Evolutionary conservation across 2,329 filamentous ascomycete species (phyloP), one percentile per base, ranked within the genome.

Genomic region (Pseudopyrenochaeta lycopersici): DNA sequence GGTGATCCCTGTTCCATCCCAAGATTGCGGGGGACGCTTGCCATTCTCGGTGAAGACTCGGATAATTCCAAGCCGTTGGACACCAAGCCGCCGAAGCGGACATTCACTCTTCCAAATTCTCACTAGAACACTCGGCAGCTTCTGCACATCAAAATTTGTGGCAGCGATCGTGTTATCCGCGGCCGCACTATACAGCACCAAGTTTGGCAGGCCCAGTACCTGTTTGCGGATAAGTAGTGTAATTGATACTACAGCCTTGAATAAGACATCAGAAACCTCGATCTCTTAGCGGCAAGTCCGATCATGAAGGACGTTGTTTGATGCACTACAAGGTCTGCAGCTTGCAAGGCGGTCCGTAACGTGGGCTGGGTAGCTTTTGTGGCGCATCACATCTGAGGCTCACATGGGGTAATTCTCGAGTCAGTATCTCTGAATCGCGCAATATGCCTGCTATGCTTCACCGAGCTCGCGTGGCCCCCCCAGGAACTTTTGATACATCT

Each of bases 11-110:
- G 27, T 44, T 48, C 43, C 33, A 29, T 45, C 41, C 46, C 46
- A 47, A 39, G 32, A 50, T 51, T 58, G 57, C 47, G 57, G 57
- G 54, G 56, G 41, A 45, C 56, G 51, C 59, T 53, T 60, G 48
- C 49, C 60, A 46, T 27, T 54, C 49, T 58, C 60, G 60, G 60
- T 51, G 58, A 63, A 63, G 55, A 48, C 49, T 62, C 60, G 58
- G 58, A 51, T 49, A 36, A 50, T 41, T 41, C 55, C 49, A 41
- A 50, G 42, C 52, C 46, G 42, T 46, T 56, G 53, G 35, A n/a
- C 17, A 33, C 29, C 29, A 40, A 46, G 29, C 45, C 46, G 31
- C 36, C 40, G 30, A 38, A 43, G 33, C 40, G 47, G 39, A 23
- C 44, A 40, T 51, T 46, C 44, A 59, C 30, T 41, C 55, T 59